These are phyloP conservation scores for Lathyrus oleraceus DNA, from an alignment of 306 rosid genomes.

Conservation along the genomic window DNA sequence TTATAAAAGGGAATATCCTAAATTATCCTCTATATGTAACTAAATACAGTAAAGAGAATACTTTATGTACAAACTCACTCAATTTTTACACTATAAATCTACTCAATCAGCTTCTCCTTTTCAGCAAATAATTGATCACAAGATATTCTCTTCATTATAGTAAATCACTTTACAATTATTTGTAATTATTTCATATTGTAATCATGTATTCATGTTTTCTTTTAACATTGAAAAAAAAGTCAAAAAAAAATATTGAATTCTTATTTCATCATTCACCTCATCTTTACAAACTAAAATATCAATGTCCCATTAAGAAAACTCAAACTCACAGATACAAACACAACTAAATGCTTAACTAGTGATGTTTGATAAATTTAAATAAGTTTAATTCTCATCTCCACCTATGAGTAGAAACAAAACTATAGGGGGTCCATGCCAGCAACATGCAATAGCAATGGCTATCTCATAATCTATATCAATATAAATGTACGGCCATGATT, in stretches of 20 bases:
- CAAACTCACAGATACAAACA: background rate
- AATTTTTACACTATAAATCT: background rate
- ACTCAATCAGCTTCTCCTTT: background rate
- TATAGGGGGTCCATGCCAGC: slow-evolving; percentile 21
- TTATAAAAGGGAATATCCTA: background rate
- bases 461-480: background rate
- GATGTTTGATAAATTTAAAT: no score
- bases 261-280: background rate
- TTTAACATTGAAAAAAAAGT: no score
- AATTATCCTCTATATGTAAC: background rate
- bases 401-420: slow-evolving; percentile 5
- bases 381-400: background rate
- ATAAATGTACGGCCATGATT: slow-evolving; percentile 34
- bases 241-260: no score
- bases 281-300: background rate
- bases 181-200: no score
- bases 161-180: no score
- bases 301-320: no score
- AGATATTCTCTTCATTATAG: no score
- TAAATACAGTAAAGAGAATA: background rate
- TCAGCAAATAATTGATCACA: background rate
- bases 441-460: background rate
- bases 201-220: no score
- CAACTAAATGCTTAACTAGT: no score
- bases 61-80: no score